A percentile compares a stretch with the other conserved stretches of the same genome.
Conservation (phyloP, 352 stramenopile species). For the Thraustotheca clavata region DNA sequence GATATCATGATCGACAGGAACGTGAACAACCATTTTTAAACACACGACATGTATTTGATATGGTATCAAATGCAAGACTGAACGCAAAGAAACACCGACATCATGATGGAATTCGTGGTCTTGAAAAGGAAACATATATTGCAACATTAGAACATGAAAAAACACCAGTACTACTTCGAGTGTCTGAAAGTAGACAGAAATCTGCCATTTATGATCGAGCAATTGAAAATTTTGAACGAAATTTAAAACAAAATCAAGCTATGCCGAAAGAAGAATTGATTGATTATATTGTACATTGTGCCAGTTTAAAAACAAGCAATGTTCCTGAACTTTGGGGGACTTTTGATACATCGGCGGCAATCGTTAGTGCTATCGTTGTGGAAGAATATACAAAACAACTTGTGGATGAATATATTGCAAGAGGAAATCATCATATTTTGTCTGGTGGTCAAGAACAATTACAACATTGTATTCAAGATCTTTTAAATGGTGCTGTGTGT, state of each 20-base stretch:
- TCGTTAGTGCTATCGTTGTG: slow-evolving; percentile 58
- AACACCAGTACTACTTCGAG: not conserved
- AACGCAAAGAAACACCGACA: not conserved
- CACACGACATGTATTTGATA: not conserved
- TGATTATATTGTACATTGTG: slow-evolving; percentile 57
- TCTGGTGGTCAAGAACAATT: not conserved
- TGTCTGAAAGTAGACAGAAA: not conserved
- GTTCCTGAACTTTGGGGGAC: slow-evolving; percentile 63
- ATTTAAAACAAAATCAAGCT: not conserved
- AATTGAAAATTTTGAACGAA: not conserved
- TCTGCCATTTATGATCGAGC: not conserved
- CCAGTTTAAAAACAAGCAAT: slow-evolving; percentile 50
- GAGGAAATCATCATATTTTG: not conserved
- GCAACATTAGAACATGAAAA: slow-evolving; percentile 1
- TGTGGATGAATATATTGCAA: slow-evolving; percentile 27
- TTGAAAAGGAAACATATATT: not conserved
- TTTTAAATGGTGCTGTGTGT: slow-evolving; percentile 8
- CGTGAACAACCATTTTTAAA: not conserved
- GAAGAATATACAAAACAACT: slow-evolving; percentile 71
- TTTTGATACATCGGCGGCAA: slow-evolving; percentile 66
- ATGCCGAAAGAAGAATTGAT: slow-evolving; percentile 41
- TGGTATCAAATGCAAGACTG: not conserved
- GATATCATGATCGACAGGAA: not conserved
- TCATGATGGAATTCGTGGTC: not conserved
- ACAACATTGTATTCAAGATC: slow-evolving; percentile 1